Conservation (phyloP, 2,329 filamentous ascomycete genomes). For the Pezicula radicicola region DNA sequence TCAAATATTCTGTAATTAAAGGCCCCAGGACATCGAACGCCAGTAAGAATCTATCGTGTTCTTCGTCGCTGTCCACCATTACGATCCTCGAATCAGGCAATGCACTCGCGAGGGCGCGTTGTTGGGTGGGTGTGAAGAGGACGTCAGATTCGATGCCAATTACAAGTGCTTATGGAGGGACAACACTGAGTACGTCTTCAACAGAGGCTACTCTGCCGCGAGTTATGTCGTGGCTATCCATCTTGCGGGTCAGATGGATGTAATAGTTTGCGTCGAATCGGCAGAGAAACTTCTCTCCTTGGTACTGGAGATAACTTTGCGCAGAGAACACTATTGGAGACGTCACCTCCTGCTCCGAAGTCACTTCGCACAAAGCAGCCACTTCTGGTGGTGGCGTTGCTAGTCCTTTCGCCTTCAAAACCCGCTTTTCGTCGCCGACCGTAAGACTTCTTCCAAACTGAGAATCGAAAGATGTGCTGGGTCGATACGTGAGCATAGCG, state of each 20-base stretch:
- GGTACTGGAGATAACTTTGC: constrained; percentile 35
- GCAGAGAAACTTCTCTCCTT: constrained; percentile 34
- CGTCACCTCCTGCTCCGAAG: constrained; percentile 26
- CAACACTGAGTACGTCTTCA: constrained; percentile 15
- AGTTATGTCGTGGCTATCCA: constrained; percentile 35
- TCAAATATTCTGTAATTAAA: constrained; percentile 15
- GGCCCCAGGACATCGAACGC: constrained; percentile 30
- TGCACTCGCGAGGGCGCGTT: constrained; percentile 26
- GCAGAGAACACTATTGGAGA: constrained; percentile 25
- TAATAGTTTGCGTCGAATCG: constrained; percentile 38
- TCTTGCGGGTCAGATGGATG: constrained; percentile 33
- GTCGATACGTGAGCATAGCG: constrained; percentile 37
- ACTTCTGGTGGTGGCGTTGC: constrained; percentile 17
- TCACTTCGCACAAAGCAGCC: neutral
- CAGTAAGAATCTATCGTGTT: constrained; percentile 35
- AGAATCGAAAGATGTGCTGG: constrained; percentile 30
- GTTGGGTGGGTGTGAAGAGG: constrained; percentile 31
- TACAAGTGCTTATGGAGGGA: constrained; percentile 27
- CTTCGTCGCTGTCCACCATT: constrained; percentile 27
- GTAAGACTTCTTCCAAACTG: constrained; percentile 28
- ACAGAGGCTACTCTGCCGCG: constrained; percentile 5
- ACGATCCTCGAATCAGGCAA: constrained; percentile 27
- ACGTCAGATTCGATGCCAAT: constrained; percentile 33
- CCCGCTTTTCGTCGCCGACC: constrained; percentile 36
- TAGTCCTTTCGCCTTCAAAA: constrained; percentile 46